A percentile compares a stretch with the other conserved stretches of the same genome.
Evolutionary conservation across 1,284 basidiomycete species (phyloP).

Genomic region (Trichosporon asahii): DNA sequence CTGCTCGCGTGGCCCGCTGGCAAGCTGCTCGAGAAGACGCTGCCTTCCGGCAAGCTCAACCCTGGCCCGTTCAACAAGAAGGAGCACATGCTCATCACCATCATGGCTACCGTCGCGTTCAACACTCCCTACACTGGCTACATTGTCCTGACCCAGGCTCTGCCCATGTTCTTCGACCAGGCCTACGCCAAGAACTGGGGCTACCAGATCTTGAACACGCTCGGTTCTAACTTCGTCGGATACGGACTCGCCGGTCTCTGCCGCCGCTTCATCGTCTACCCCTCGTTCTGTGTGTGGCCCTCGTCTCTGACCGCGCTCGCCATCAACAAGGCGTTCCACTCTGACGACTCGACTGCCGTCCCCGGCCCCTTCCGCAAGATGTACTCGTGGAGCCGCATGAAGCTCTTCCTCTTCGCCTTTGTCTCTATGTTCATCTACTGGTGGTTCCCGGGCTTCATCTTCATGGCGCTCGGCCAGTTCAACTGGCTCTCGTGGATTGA

Average conservation of each 20-base stretch:
- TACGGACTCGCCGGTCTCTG: slow-evolving; percentile 56
- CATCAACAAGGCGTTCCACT: slow-evolving; percentile 53
- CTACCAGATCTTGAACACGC: slow-evolving; percentile 46
- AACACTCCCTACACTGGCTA: slow-evolving; percentile 48
- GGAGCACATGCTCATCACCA: slow-evolving; percentile 47
- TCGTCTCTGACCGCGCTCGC: slow-evolving; percentile 53
- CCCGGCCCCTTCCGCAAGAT: slow-evolving; percentile 41
- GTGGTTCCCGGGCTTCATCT: slow-evolving; percentile 52
- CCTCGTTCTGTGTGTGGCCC: slow-evolving; percentile 55
- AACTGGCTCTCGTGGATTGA: slow-evolving; percentile 63
- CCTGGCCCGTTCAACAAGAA: slow-evolving; percentile 57
- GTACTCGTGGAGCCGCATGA: slow-evolving; percentile 47
- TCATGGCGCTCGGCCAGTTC: slow-evolving; percentile 56
- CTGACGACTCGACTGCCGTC: slow-evolving; percentile 44
- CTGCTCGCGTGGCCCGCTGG: slow-evolving; percentile 33
- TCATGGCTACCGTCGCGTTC: slow-evolving; percentile 42
- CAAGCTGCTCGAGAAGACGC: slow-evolving; percentile 22
- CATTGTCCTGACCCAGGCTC: slow-evolving; percentile 44
- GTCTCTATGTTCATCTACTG: slow-evolving; percentile 48
- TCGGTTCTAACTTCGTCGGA: slow-evolving; percentile 56
- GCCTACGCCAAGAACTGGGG: slow-evolving; percentile 49
- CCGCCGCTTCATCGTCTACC: slow-evolving; percentile 55
- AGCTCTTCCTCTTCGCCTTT: slow-evolving; percentile 47
- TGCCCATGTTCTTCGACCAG: slow-evolving; percentile 42
- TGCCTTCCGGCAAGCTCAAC: slow-evolving; percentile 25